These are phyloP conservation scores for Hansenula sp. DNA, from an alignment of 1,139 yeast species.

Conservation along the genomic window DNA sequence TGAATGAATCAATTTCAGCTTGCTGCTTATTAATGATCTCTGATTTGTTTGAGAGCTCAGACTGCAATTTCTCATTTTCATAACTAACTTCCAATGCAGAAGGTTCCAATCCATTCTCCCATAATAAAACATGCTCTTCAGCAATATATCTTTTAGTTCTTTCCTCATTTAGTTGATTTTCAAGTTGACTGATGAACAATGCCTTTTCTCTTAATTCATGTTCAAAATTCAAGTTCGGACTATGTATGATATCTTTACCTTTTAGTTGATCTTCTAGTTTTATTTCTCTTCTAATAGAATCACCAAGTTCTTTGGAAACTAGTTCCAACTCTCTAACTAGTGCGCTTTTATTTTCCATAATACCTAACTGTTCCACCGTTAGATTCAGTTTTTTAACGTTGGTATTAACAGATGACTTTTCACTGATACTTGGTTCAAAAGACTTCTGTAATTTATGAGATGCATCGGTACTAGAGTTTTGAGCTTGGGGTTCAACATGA, in stretches of 20 bases:
- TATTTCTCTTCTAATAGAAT: constrained; percentile 65
- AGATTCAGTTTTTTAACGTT: constrained; percentile 29
- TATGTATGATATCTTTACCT: constrained; percentile 7
- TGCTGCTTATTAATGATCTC: constrained; percentile 38
- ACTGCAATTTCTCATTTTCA: constrained; percentile 50
- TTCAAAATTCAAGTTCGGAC: constrained; percentile 21
- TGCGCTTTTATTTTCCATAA: constrained; percentile 55
- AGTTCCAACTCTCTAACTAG: constrained; percentile 61
- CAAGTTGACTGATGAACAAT: constrained; percentile 44
- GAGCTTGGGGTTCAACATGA: too few species aligned
- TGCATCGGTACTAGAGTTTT: neutral
- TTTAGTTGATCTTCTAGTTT: constrained; percentile 46
- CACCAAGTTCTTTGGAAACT: constrained; percentile 68
- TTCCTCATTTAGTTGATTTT: constrained; percentile 59
- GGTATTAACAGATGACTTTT: neutral
- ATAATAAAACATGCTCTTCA: constrained; percentile 61
- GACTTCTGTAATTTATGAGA: constrained; percentile 11
- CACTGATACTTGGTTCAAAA: constrained; percentile 9
- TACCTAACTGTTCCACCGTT: constrained; percentile 57
- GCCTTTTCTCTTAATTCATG: constrained; percentile 41
- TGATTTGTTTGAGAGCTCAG: constrained; percentile 43
- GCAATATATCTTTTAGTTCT: constrained; percentile 62
- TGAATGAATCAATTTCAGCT: constrained; percentile 22
- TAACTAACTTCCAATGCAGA: constrained; percentile 53
- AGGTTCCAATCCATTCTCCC: constrained; percentile 51